These are phyloP conservation scores for Hericium alpestre DNA, from an alignment of 768 basidiomycete species.

Conservation along the genomic window DNA sequence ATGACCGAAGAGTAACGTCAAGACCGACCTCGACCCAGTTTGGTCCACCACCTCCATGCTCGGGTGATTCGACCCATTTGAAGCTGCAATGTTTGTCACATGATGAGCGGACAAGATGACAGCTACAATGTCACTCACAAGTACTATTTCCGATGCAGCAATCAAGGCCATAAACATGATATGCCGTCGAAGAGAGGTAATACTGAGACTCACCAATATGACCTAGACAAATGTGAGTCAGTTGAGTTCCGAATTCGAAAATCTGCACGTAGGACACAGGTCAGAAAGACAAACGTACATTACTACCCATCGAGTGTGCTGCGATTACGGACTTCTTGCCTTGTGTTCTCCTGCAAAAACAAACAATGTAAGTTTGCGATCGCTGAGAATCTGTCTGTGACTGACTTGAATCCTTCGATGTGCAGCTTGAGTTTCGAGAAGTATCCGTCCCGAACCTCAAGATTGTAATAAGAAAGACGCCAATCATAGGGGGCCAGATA, in stretches of 20 bases:
- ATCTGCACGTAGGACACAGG: neutral
- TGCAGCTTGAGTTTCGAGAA: conserved; percentile 73
- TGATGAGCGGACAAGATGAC: neutral
- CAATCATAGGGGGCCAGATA: conserved; percentile 85
- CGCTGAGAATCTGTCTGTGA: neutral
- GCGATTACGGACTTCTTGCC: conserved; percentile 73
- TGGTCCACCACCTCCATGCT: conserved; percentile 70
- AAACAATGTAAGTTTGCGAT: neutral
- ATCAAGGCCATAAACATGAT: too few species aligned
- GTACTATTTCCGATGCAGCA: conserved; percentile 39
- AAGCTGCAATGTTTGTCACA: conserved; percentile 35
- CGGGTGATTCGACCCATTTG: conserved; percentile 92
- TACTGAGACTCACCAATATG: conserved; percentile 31
- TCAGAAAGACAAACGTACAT: conserved; percentile 34
- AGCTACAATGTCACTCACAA: conserved; percentile 47
- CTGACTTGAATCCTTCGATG: conserved; percentile 72
- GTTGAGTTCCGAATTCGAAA: neutral
- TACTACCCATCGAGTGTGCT: conserved; percentile 81
- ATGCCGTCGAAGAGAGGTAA: neutral
- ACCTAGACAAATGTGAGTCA: conserved; percentile 19
- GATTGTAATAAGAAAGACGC: conserved; percentile 79
- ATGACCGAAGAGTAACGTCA: neutral
- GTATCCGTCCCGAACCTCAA: conserved; percentile 86
- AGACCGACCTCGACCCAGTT: conserved; percentile 82
- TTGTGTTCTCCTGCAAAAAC: conserved; percentile 43